Base-by-base conservation (phyloP, 1,284 basidiomycete genomes). In the Kwoniella shivajii region DNA sequence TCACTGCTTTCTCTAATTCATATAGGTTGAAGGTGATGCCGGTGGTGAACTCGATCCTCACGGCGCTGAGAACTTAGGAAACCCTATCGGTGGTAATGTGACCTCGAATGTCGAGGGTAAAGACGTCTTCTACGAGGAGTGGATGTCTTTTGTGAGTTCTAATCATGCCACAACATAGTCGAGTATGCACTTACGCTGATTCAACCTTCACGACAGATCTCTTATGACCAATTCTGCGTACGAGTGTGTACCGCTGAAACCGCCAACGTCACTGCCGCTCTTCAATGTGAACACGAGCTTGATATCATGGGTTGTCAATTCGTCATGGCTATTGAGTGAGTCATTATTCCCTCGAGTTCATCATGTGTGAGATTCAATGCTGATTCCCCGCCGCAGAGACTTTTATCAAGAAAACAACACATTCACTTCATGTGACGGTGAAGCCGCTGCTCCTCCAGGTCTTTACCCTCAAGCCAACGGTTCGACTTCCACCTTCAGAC, bases 101-200 rank as follows among this genome's bases (percentile, higher is more conserved):
- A 81, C 81, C 46, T 77, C 79, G 31, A 79, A 81, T 72, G 77
- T 75, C 59, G 73, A 71, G 10, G 81, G 80, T 26, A 41, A 65
- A 27, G 81, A 82, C 52, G 79, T 80, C 34, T 79, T 77, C 64
- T 82, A 82, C 77, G 73, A 81, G 69, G 80, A 82, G 68, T 82
- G 81, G 81, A 81, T 77, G 75, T 70, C 67, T 14, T 76, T 76
- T 50, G 69, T 72, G 60, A 63, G 66, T 61, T 50, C 24, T 14
- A 18, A 34, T 16, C 10, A 6, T 29, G 22, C 43, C 29, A 49
- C 31, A 37, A 34, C 33, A 38, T 22, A 13, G 22, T 24, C 22
- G 5, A 22, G 16, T 14, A 20, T 13, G 24, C n/a, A 44, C 29
- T 44, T 7, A 44, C 42, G 5, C 11, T 16, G 10, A 39, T 16